phyloP scores from a whole-genome alignment of 2,329 filamentous ascomycete genomes.

The Verticillium zaregamsianum region DNA sequence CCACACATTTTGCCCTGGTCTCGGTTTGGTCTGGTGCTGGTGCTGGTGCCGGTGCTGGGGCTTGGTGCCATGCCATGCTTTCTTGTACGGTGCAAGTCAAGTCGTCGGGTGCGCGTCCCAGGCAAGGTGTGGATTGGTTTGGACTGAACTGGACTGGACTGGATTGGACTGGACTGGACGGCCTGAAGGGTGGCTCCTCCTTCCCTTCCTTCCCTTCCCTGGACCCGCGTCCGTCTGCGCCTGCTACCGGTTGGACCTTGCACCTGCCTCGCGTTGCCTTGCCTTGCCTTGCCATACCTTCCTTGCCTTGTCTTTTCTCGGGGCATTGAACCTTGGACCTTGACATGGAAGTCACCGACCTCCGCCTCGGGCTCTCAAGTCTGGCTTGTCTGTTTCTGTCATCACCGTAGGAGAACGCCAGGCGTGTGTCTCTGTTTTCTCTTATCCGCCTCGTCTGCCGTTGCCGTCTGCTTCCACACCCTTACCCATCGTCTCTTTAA shows the following conservation, averaged over 20 bases:
- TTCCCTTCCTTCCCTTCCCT: neutral
- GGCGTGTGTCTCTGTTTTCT: neutral
- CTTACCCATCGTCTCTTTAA: neutral
- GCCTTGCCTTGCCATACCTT: neutral
- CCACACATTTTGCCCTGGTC: slow-evolving; percentile 1
- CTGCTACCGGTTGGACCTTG: neutral
- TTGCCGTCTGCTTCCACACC: neutral
- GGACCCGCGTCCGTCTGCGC: neutral
- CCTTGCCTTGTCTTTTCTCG: neutral
- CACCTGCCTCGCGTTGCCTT: neutral
- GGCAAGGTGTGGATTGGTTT: neutral
- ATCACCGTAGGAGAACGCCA: neutral
- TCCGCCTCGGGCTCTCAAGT: neutral
- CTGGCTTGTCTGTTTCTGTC: neutral
- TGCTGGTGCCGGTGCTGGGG: neutral
- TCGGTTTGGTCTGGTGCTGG: slow-evolving; percentile 9
- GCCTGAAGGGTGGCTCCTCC: neutral
- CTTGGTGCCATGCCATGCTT: neutral
- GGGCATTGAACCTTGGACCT: neutral
- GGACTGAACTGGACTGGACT: neutral
- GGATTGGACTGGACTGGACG: neutral
- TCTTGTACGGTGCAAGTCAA: neutral
- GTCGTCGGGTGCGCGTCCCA: neutral
- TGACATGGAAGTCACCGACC: neutral
- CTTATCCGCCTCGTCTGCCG: neutral